phyloP scores from a whole-genome alignment of 192 early-diverging fungal genomes.

The Umbelopsis sp. region DNA sequence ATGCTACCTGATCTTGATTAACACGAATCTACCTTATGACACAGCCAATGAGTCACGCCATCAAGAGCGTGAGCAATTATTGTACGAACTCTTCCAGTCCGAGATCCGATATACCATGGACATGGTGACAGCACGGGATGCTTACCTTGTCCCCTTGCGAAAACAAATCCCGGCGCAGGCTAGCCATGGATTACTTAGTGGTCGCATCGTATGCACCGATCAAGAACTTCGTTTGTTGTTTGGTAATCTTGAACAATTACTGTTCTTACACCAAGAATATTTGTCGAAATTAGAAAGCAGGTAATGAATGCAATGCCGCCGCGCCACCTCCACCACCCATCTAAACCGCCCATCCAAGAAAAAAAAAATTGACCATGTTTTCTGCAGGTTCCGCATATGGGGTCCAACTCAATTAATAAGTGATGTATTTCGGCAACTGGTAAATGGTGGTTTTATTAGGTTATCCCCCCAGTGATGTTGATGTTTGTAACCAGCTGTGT shows the following conservation, averaged over 20 bases:
- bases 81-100: conserved; percentile 10
- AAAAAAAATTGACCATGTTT: background rate
- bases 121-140: conserved; percentile 2
- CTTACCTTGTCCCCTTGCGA: background rate
- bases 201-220: conserved; percentile 26
- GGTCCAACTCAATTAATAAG: conserved; percentile 28
- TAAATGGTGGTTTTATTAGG: background rate
- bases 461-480: background rate
- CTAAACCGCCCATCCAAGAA: background rate
- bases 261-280: conserved; percentile 17
- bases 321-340: background rate
- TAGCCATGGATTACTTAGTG: conserved; percentile 19
- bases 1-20: background rate
- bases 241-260: conserved; percentile 18
- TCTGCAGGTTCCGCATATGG: conserved; percentile 28
- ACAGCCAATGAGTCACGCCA: conserved; percentile 12
- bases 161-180: conserved; percentile 15
- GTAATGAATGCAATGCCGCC: background rate
- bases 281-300: conserved; percentile 15
- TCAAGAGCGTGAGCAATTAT: background rate
- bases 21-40: background rate
- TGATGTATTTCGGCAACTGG: conserved; percentile 21
- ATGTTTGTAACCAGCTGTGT: background rate
- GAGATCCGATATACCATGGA: conserved; percentile 6
- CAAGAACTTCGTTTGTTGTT: conserved; percentile 22